Base-by-base conservation (phyloP, 345 rosid species). In the Dimocarpus longan region DNA sequence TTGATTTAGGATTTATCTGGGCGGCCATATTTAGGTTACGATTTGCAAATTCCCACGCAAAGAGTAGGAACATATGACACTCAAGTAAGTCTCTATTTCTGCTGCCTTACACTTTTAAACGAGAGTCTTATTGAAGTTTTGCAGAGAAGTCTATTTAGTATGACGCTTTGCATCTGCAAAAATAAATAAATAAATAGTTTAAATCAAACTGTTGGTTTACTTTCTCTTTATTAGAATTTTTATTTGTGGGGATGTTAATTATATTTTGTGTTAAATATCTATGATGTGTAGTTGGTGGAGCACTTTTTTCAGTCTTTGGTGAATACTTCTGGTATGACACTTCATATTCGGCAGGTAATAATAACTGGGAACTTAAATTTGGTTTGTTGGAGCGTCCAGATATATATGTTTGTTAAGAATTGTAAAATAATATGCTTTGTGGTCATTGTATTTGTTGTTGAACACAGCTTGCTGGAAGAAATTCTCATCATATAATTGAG, bases 241-340 rank as follows among this genome's bases (percentile, higher is more conserved):
- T 15, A 10, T 48, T 73, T 52, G 19, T 60, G 70, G 19, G 28
- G 28, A 70, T 54, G 18, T 71, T 24, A 68, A 32, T 69, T 65
- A n/a, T 18, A 39, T 10, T 46, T 26, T 44, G 39, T 70, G 39
- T 70, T 44, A 68, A 21, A 69, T 59, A 18, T n/a, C 68, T 73
- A 66, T 43, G 56, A 46, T 74, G 57, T 86, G 67, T 82, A 96
- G 99, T 81, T 94, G 90, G 97, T 91, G 89, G 99, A 94, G 84
- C 97, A 93, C 76, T 93, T 94, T 86, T 94, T 96, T 85, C 97
- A 91, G 80, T 96, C 98, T 52, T 84, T 94, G 83, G 97, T 91
- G 85, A 92, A 94, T 82, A 93, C 98, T 74, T 89, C 98, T 69
- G 97, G 98, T 57, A 92, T 96, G 98, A 96, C 99, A 22, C 98